Evolutionary conservation across 2,329 filamentous ascomycete genomes (phyloP).

Genomic region (Xylariaceae sp.): DNA sequence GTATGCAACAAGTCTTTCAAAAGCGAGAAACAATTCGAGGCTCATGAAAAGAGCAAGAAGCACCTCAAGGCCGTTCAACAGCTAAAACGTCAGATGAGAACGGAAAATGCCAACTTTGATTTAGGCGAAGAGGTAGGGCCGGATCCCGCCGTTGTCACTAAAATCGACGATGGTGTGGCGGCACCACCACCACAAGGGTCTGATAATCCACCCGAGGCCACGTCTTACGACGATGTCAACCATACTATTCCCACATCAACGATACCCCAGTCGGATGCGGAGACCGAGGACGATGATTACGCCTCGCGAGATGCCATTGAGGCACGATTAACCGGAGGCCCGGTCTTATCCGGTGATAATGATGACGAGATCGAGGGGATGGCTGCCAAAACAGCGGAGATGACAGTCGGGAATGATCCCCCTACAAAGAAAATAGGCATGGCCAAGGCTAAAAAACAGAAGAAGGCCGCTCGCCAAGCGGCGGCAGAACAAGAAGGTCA

Average conservation of each 20-base stretch:
- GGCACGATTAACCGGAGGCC: slow-evolving; percentile 34
- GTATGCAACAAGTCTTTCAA: slow-evolving; percentile 78
- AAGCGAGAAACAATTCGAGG: slow-evolving; percentile 86
- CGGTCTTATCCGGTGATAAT: slow-evolving; percentile 13
- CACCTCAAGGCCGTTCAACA: slow-evolving; percentile 82
- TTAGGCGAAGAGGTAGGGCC: slow-evolving; percentile 34
- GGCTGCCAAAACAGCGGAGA: slow-evolving; percentile 21
- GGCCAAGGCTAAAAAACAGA: slow-evolving; percentile 49
- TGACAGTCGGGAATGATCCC: slow-evolving; percentile 28
- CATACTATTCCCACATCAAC: slow-evolving; percentile 8
- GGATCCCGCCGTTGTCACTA: slow-evolving; percentile 1
- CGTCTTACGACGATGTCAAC: slow-evolving; percentile 11
- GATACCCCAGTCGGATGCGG: slow-evolving; percentile 15
- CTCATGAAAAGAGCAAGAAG: slow-evolving; percentile 95
- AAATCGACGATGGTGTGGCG: neutral
- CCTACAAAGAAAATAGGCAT: slow-evolving; percentile 45
- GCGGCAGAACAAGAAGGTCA: slow-evolving; percentile 34
- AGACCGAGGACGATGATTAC: slow-evolving; percentile 41
- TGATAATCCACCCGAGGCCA: neutral
- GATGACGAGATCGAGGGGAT: slow-evolving; percentile 13
- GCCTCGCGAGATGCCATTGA: slow-evolving; percentile 44
- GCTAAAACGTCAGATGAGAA: slow-evolving; percentile 75
- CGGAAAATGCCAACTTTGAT: slow-evolving; percentile 64
- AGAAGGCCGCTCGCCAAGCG: slow-evolving; percentile 42
- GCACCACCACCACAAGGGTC: slow-evolving; percentile 7